Evolutionary conservation across 768 basidiomycete species (phyloP).

Genomic region (Agrocybe chaxingu): DNA sequence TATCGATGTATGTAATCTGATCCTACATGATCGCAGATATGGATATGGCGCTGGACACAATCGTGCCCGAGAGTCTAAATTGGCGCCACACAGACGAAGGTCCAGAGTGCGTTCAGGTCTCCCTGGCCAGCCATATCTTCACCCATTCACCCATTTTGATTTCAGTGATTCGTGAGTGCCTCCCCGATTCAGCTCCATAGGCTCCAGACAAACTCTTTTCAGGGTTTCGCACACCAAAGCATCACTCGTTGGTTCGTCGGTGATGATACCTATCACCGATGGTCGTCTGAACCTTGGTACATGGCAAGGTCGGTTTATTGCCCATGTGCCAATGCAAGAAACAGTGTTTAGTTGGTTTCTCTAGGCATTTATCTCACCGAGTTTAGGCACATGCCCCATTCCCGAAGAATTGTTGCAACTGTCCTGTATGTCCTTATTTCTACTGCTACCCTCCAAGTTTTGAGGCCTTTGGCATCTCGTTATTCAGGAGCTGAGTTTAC

Average conservation of each 20-base stretch:
- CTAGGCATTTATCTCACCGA: slow-evolving; percentile 85
- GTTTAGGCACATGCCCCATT: slow-evolving; percentile 68
- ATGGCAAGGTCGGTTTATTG: slow-evolving; percentile 70
- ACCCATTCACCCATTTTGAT: slow-evolving; percentile 4
- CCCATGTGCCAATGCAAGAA: neutral
- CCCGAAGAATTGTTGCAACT: slow-evolving; percentile 74
- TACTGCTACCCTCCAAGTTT: neutral
- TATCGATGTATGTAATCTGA: neutral
- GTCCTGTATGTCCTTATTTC: slow-evolving; percentile 53
- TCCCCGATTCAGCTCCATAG: neutral
- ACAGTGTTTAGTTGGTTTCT: neutral
- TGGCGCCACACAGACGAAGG: slow-evolving; percentile 93
- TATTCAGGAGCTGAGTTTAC: no score
- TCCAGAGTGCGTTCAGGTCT: slow-evolving; percentile 62
- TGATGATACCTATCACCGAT: slow-evolving; percentile 81
- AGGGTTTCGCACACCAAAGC: slow-evolving; percentile 92
- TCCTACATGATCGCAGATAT: slow-evolving; percentile 54
- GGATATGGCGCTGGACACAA: slow-evolving; percentile 89
- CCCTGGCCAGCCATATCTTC: neutral
- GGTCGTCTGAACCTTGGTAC: slow-evolving; percentile 80
- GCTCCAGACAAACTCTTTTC: slow-evolving; percentile 1
- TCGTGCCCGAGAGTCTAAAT: slow-evolving; percentile 79
- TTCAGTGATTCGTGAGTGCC: slow-evolving; percentile 69
- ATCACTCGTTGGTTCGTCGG: slow-evolving; percentile 76
- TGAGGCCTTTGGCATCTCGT: neutral